Base-by-base conservation (phyloP, 2,329 filamentous ascomycete species). In the Sporothrix variecibatus region DNA sequence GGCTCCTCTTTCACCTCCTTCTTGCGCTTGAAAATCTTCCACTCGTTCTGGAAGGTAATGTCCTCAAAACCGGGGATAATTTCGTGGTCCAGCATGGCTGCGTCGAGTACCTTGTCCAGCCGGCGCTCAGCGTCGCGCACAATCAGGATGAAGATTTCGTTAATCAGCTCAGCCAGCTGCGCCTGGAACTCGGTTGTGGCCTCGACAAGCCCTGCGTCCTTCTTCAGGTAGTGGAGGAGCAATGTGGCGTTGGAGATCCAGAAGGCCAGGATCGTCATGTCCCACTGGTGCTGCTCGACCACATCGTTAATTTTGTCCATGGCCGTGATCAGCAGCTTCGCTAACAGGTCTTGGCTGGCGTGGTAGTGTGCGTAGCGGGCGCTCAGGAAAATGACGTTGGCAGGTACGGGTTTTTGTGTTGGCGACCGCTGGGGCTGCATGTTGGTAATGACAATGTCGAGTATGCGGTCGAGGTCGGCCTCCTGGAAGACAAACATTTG, bases 401-500 rank as follows among this genome's bases (percentile, higher is more conserved):
- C 96, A 0, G 96, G 96, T 0, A 99, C 95, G 0, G 96, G 96
- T 79, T 99, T 99, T 81, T 99, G 96, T n/a, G 94, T 93, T 0
- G 95, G 94, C 40, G 95, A 97, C 78, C 96, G 88, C 83, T 98
- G 95, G 0, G 96, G 96, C 0, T 94, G 97, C 96, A 99, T 98
- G 79, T 96, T 95, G 76, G 95, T 98, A 80, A 99, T 97, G 80
- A 98, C 91, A 73, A 98, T 96, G 80, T 97, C 93, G 77, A 99
- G 88, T 79, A 99, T 98, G 74, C 92, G 91, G 74, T 95, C 93
- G 71, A 99, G 88, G 80, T 99, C 95, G 80, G 90, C 92, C 78
- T 98, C 95, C 82, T 99, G 96, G 81, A 99, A 99, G 51, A 99
- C 96, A 81, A 99, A 99, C 96, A 99, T 99, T 82, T 99, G 96